Conservation (phyloP, 257 asterid species). For the Pogostemon cablin region DNA sequence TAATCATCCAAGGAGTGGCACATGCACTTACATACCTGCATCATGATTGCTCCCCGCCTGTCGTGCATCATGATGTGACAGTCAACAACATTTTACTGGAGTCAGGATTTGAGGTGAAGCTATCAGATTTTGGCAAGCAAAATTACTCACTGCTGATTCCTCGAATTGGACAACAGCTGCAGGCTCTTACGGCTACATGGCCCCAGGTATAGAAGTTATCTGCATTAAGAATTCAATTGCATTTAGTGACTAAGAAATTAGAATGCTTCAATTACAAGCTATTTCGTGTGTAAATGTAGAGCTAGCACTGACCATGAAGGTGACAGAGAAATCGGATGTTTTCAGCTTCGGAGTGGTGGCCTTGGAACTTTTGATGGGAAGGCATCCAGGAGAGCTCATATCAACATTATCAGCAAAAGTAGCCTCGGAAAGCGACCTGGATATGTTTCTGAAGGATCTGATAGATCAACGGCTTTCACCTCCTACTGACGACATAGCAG, state of each 20-base stretch:
- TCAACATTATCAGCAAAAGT: conserved; percentile 33
- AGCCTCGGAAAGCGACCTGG: conserved; percentile 35
- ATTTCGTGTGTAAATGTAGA: conserved; percentile 44
- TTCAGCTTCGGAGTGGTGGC: conserved; percentile 96
- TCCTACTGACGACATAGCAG: conserved; percentile 61
- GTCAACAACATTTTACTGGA: conserved; percentile 73
- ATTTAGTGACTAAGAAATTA: no score
- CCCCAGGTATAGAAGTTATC: conserved; percentile 66
- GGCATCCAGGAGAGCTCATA: conserved; percentile 82
- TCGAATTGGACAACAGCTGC: conserved; percentile 80
- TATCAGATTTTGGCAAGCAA: conserved; percentile 94
- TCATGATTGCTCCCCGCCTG: conserved; percentile 81
- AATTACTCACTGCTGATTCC: conserved; percentile 54
- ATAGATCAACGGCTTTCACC: conserved; percentile 70
- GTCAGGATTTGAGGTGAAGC: conserved; percentile 67
- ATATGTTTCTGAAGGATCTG: conserved; percentile 53
- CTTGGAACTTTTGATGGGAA: conserved; percentile 81
- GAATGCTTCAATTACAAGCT: no score
- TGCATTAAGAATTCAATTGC: not conserved
- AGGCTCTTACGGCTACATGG: conserved; percentile 98
- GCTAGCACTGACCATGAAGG: conserved; percentile 76
- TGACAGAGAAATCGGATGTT: conserved; percentile 84
- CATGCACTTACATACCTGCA: conserved; percentile 97
- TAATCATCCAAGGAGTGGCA: conserved; percentile 75
- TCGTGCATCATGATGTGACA: conserved; percentile 85